Conservation (phyloP, 306 rosid species). For the Nissolia schottii region DNA sequence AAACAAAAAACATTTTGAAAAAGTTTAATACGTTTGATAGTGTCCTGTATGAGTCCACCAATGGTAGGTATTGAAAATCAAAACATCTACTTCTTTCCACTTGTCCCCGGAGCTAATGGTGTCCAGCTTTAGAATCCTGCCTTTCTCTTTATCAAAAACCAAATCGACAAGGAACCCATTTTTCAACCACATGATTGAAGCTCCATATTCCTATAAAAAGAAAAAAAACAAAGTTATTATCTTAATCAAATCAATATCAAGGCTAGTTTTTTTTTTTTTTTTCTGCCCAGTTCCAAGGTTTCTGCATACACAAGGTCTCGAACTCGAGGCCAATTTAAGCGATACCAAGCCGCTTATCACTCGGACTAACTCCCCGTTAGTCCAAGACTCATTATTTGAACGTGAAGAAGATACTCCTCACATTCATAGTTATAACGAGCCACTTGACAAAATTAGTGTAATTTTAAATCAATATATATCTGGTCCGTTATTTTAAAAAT, state of each 20-base stretch:
- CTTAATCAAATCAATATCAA: neutral
- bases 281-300: too few relatives aligned
- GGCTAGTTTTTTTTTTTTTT: neutral
- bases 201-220: conserved; percentile 41
- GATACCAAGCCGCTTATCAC: too few relatives aligned
- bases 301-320: too few relatives aligned
- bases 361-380: too few relatives aligned
- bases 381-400: too few relatives aligned
- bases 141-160: conserved; percentile 36
- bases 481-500: too few relatives aligned
- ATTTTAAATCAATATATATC: too few relatives aligned
- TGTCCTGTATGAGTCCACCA: conserved; percentile 69
- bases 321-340: too few relatives aligned
- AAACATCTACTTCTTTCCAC: conserved; percentile 48
- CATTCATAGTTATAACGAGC: too few relatives aligned
- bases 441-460: too few relatives aligned
- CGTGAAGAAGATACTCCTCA: too few relatives aligned
- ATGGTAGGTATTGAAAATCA: conserved; percentile 60
- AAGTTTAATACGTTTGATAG: conserved; percentile 31
- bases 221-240: neutral
- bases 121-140: conserved; percentile 53
- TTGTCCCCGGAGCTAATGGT: conserved; percentile 32
- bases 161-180: conserved; percentile 65
- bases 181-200: conserved; percentile 46
- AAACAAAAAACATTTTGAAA: neutral